Evolutionary conservation across 768 basidiomycete genomes (phyloP).

Genomic region (Cystofilobasidium capitatum): DNA sequence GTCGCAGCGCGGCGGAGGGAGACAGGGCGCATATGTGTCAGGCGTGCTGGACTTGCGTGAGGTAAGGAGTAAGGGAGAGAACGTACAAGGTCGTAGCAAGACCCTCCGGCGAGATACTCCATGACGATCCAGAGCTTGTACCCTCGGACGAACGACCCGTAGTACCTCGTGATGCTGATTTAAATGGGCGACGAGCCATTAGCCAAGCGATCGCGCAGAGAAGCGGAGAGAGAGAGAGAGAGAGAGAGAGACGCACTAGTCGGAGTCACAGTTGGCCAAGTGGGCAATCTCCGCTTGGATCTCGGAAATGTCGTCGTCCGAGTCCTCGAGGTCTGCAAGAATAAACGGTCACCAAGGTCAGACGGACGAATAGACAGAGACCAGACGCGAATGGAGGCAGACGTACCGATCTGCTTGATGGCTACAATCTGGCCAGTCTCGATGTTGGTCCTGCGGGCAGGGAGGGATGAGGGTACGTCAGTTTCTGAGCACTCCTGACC

Average conservation of each 20-base stretch:
- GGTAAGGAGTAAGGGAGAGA: background rate
- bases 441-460: slow-evolving; percentile 56
- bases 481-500: background rate
- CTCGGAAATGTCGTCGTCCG: slow-evolving; percentile 96
- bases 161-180: slow-evolving; percentile 70
- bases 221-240: background rate
- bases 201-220: too few species aligned
- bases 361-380: background rate
- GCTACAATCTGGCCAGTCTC: slow-evolving; percentile 91
- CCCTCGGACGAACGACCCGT: slow-evolving; percentile 89
- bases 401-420: slow-evolving; percentile 91
- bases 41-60: background rate
- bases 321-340: slow-evolving; percentile 81
- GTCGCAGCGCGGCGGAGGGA: background rate
- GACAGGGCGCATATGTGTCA: background rate
- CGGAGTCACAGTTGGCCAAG: slow-evolving; percentile 88
- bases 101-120: slow-evolving; percentile 99
- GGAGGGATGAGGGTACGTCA: background rate
- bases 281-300: slow-evolving; percentile 98
- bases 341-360: background rate
- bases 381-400: slow-evolving; percentile 16
- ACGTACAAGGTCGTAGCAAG: slow-evolving; percentile 73
- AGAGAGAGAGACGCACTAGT: slow-evolving; percentile 45
- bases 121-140: slow-evolving; percentile 99
- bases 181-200: too few species aligned